Evolutionary conservation across 2,329 filamentous ascomycete genomes (phyloP), one percentile per base, ranked within the genome.

Genomic region (Botrytis aclada): DNA sequence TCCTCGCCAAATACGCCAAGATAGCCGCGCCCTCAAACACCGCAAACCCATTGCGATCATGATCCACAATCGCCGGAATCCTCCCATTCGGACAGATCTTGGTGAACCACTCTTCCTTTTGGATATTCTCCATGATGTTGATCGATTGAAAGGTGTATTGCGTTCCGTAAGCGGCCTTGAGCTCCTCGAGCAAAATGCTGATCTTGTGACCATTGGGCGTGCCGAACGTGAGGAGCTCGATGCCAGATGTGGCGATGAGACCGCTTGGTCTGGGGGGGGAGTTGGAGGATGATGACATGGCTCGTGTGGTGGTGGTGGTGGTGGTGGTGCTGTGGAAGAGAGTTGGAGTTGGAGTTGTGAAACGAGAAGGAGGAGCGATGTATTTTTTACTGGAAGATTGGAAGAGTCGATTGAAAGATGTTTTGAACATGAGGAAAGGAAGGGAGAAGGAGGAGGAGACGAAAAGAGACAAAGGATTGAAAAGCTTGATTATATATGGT

Each of bases 21-120:
- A 95, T 95, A 74, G 90, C 88, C 64, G 90, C 87, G 62, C 90
- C 90, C 82, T 96, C 93, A 78, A 95, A 95, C 41, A 95, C 88
- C 61, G 86, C 82, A 69, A 92, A 87, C 64, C 82, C 86, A 72
- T 83, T 83, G 74, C 88, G 85, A 80, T 92, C 88, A 76, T 92
- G 89, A 82, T 92, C 89, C 43, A 91, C 85, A 64, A 92, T 86
- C 64, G 87, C 89, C 2, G 89, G 89, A 76, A 91, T 91, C 25
- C 89, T 85, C 4, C 89, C 90, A 80, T 92, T 92, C 54, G 89
- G 89, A 74, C 86, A 86, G 43, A 89, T 79, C 54, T 86, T 86
- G 0, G 86, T 88, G 83, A 88, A 92, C 89, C 90, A 92, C 1
- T 86, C 84, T 83, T 91, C 85, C 81, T 92, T 92, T 77, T 92